These are phyloP conservation scores for Colletotrichum eremochloae DNA, from an alignment of 2,329 filamentous ascomycete species.

Conservation along the genomic window DNA sequence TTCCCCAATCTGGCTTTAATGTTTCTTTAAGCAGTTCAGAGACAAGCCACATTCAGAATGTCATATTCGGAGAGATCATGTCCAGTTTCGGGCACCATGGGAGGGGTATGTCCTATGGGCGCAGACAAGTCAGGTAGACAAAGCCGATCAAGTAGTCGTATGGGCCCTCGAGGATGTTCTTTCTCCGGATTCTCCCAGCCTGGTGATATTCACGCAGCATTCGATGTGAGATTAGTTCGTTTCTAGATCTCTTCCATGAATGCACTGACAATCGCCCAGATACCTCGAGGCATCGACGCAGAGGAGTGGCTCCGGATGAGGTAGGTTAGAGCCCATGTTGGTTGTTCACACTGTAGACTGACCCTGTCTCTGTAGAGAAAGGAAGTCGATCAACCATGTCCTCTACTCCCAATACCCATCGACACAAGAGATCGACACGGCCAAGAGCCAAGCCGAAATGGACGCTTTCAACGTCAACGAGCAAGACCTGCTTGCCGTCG, in stretches of 20 bases:
- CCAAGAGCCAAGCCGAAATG: constrained; percentile 55
- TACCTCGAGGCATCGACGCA: constrained; percentile 59
- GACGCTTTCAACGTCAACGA: constrained; percentile 63
- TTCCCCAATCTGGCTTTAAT: neutral
- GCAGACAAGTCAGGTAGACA: constrained; percentile 36
- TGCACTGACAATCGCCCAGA: constrained; percentile 48
- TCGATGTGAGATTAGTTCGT: constrained; percentile 50
- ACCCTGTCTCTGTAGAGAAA: constrained; percentile 51
- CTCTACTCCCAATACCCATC: constrained; percentile 60
- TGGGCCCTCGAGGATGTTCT: constrained; percentile 51
- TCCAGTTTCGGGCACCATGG: constrained; percentile 49
- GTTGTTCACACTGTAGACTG: constrained; percentile 21
- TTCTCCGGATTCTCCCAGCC: constrained; percentile 49
- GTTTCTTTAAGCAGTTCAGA: neutral
- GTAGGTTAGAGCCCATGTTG: constrained; percentile 44
- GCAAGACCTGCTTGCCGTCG: constrained; percentile 63
- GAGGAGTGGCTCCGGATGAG: constrained; percentile 61
- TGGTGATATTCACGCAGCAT: constrained; percentile 50
- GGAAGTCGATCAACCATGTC: constrained; percentile 62
- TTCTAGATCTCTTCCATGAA: neutral
- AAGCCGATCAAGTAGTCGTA: constrained; percentile 38
- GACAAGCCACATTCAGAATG: constrained; percentile 31
- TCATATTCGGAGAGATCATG: constrained; percentile 49
- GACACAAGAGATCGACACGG: constrained; percentile 54
- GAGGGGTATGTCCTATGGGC: constrained; percentile 45